Base-by-base conservation (phyloP, 2,329 filamentous ascomycete species). In the Sclerotinia trifoliorum region DNA sequence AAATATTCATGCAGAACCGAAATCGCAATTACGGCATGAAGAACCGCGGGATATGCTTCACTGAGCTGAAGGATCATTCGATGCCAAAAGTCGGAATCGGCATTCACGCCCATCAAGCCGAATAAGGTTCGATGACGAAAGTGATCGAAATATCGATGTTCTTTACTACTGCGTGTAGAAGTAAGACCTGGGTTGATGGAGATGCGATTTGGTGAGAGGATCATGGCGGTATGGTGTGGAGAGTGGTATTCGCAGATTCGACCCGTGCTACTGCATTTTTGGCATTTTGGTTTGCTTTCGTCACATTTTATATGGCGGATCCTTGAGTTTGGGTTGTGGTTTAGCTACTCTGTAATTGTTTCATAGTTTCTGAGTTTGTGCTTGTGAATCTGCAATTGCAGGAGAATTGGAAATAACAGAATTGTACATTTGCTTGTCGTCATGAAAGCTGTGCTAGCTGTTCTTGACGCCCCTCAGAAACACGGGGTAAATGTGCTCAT, bases 391-490 rank as follows among this genome's bases (percentile, higher is more conserved):
- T 57, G 39, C 32, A 48, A 29, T 52, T 26, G 69, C 49, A 55
- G 70, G 71, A 67, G 71, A 64, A 69, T 73, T 71, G 63, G 77
- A 71, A 70, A 77, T 71, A 70, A 92, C 90, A 94, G 91, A 92
- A 84, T 77, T 85, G 84, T 86, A 86, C 89, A 84, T 88, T 89
- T 61, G 86, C 85, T 81, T 81, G 84, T 91, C 91, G 85, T 92
- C 92, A 90, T 86, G 79, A 83, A 82, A 88, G 88, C 29, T 29
- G 29, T 29, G 29, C 89, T 90, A 91, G 29, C 89, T 90, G 91
- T 90, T 93, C 90, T 94, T 94, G 91, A 93, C 86, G 87, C 90
- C 89, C 88, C 89, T 94, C 90, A 87, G 92, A 88, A 94, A 95
- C 91, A 94, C 91, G 91, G 92, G 94, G 91, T 90, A 94, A 94